phyloP scores from a whole-genome alignment of 1,284 basidiomycete species.

The Fomes fomentarius region DNA sequence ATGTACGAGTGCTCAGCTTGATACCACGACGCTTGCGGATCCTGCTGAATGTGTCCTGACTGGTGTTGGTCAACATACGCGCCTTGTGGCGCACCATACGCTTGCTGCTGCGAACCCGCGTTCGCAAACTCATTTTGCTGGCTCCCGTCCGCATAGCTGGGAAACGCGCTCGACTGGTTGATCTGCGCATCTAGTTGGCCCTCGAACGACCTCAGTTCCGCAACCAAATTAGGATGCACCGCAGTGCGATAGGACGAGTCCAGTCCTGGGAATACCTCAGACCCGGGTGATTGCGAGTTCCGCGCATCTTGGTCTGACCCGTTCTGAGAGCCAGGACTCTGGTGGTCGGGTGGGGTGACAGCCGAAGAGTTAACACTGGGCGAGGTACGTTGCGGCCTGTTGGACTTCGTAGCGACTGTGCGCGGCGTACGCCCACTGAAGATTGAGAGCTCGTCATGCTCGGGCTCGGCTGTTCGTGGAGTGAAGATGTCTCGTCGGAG shows the following conservation, averaged over 20 bases:
- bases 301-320: conserved; percentile 10
- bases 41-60: conserved; percentile 18
- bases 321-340: conserved; percentile 2
- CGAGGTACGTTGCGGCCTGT: conserved; percentile 25
- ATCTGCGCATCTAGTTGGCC: conserved; percentile 60
- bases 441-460: conserved; percentile 67
- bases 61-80: conserved; percentile 13
- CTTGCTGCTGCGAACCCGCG: conserved; percentile 5
- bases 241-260: conserved; percentile 29
- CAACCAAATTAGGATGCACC: conserved; percentile 62
- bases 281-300: conserved; percentile 16
- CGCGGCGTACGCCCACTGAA: conserved; percentile 69
- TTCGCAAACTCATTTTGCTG: not conserved
- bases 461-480: conserved; percentile 41
- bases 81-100: conserved; percentile 24
- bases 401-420: conserved; percentile 51
- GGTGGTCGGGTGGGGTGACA: conserved; percentile 6
- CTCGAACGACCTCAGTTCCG: conserved; percentile 62
- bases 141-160: not conserved
- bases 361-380: conserved; percentile 25
- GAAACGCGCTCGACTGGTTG: conserved; percentile 23
- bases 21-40: conserved; percentile 1
- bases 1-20: conserved; percentile 20
- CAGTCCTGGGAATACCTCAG: conserved; percentile 27
- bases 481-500: conserved; percentile 58